Evolutionary conservation across 2,329 filamentous ascomycete species (phyloP).

Genomic region (Fusarium coffeatum): DNA sequence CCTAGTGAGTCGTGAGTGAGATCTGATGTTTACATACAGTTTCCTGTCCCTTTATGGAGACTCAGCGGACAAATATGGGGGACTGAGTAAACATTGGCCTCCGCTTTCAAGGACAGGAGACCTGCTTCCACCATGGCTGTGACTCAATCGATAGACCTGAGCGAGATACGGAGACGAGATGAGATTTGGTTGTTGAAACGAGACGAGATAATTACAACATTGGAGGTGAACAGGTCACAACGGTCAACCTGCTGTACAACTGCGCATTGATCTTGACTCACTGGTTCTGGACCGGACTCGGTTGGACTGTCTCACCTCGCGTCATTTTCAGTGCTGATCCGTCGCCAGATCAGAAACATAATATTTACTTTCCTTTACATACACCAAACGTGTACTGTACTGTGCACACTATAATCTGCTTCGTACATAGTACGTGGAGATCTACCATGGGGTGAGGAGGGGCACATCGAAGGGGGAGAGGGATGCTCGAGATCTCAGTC

Average conservation of each 20-base stretch:
- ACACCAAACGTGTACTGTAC: background rate
- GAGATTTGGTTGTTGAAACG: conserved; percentile 5
- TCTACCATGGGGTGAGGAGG: background rate
- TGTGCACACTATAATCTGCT: background rate
- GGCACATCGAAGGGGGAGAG: background rate
- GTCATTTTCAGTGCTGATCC: conserved; percentile 16
- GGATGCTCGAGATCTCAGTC: conserved; percentile 7
- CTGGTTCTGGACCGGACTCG: conserved; percentile 1
- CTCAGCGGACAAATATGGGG: conserved; percentile 18
- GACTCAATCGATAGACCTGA: conserved; percentile 17
- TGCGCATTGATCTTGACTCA: conserved; percentile 15
- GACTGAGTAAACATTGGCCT: conserved; percentile 16
- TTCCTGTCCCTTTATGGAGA: conserved; percentile 28
- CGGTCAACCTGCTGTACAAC: conserved; percentile 7
- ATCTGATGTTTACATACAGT: conserved; percentile 32
- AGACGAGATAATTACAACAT: background rate
- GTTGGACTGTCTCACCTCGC: conserved; percentile 25
- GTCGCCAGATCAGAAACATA: conserved; percentile 22
- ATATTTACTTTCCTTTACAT: conserved; percentile 29
- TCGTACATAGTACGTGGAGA: conserved; percentile 10
- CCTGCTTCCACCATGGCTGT: conserved; percentile 3
- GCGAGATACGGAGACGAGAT: conserved; percentile 27
- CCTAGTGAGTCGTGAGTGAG: conserved; percentile 11
- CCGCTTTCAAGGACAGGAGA: conserved; percentile 15
- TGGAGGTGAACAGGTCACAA: conserved; percentile 3